Evolutionary conservation across 2,329 filamentous ascomycete species (phyloP).

Genomic region (Aureobasidium uvarum): DNA sequence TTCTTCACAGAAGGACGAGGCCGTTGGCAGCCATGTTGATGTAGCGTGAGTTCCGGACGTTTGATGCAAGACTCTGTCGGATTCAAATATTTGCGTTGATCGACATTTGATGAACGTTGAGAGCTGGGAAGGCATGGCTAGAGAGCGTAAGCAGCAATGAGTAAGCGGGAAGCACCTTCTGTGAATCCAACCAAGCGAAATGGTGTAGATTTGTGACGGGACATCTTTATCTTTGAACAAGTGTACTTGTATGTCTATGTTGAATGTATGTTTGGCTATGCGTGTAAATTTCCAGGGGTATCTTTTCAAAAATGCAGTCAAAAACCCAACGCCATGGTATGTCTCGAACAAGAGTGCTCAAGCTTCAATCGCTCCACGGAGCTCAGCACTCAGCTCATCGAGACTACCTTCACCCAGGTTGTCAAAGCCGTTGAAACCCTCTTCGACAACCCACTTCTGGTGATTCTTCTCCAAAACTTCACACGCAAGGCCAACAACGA

Average conservation of each 20-base stretch:
- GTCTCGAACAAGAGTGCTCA: background rate
- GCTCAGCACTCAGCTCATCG: slow-evolving; percentile 35
- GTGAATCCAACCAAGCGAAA: background rate
- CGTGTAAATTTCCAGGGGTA: slow-evolving; percentile 12
- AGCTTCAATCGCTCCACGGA: slow-evolving; percentile 11
- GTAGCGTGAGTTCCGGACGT: no score
- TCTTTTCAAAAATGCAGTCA: slow-evolving; percentile 11
- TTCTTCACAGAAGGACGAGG: no score
- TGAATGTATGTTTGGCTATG: slow-evolving; percentile 8
- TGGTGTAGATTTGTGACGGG: background rate
- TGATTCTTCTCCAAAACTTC: slow-evolving; percentile 66
- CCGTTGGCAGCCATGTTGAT: no score
- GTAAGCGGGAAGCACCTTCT: no score
- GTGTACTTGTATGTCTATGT: slow-evolving; percentile 10
- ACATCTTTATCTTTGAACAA: background rate
- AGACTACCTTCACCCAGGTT: slow-evolving; percentile 37
- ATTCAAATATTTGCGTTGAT: no score
- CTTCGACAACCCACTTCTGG: slow-evolving; percentile 78
- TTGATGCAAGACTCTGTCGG: no score
- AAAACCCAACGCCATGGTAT: slow-evolving; percentile 1
- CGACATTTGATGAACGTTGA: no score
- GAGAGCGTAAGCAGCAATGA: no score
- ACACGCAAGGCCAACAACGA: slow-evolving; percentile 83
- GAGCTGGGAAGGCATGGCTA: no score
- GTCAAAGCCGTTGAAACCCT: slow-evolving; percentile 77